A percentile compares a stretch with the other conserved stretches of the same genome.
Conservation (phyloP, 108 stramenopile species). For the Nannochloropsis salina region DNA sequence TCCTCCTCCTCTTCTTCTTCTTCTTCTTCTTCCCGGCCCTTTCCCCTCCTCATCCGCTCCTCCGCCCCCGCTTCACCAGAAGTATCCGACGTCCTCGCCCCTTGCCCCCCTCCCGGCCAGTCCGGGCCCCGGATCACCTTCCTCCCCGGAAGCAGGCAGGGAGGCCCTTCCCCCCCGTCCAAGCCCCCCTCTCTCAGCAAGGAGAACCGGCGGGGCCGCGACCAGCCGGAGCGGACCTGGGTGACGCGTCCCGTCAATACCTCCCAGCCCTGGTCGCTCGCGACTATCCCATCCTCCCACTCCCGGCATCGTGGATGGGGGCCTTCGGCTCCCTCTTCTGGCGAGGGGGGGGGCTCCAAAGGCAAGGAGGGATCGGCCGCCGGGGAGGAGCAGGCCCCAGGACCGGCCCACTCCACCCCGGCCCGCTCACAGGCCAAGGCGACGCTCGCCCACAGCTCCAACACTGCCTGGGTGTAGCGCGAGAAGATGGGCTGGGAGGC, state of each 20-base stretch:
- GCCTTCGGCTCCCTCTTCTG: too few relatives aligned
- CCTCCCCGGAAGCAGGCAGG: not conserved
- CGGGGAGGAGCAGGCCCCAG: not conserved
- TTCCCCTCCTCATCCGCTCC: not conserved
- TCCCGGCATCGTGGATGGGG: not conserved
- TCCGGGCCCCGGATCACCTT: not conserved
- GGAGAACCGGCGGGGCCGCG: too few relatives aligned
- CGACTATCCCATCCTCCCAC: slow-evolving; percentile 25
- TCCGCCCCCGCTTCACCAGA: not conserved
- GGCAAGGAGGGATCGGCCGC: not conserved
- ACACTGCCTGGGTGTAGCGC: not conserved
- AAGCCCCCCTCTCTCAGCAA: not conserved
- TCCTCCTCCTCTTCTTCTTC: not conserved
- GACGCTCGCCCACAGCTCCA: not conserved
- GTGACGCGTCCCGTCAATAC: slow-evolving; percentile 31
- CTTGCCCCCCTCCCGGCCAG: not conserved
- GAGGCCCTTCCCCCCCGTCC: not conserved
- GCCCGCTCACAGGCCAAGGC: not conserved
- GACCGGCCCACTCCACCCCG: not conserved
- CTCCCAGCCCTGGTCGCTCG: slow-evolving; percentile 33
- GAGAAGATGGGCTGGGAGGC: slow-evolving; percentile 21
- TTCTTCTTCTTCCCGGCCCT: not conserved
- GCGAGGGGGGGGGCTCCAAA: slow-evolving; percentile 4
- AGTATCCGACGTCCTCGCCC: not conserved
- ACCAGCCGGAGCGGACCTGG: not conserved